Evolutionary conservation across 73 alveolate genomes (phyloP), one percentile per base, ranked within the genome.

Genomic region (Paraurostyla sp.): DNA sequence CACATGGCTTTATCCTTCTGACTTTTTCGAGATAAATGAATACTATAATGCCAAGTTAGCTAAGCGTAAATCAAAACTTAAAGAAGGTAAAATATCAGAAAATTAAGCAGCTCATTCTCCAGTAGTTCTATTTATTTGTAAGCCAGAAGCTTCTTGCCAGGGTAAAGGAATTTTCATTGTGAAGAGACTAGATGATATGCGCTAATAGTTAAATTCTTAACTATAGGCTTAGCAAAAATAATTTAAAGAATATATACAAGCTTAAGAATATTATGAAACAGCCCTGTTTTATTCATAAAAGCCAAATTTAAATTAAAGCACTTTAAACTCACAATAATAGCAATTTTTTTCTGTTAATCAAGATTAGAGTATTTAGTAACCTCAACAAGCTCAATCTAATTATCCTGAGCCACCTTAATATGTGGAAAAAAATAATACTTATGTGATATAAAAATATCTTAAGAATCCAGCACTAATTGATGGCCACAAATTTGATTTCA

Each of bases 111-210:
- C 23, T 0, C 25, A 58, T 41, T 33, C 35, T 25, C 82, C 91
- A 58, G 48, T 46, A 29, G 91, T 81, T 15, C 76, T 81, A 2
- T 81, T 94, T 91, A 94, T 94, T 18, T 88, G 91, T 36, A 94
- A 94, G 76, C 98, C 98, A 0, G 98, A 92, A 45, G 91, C 95
- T 48, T 62, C 90, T 81, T 84, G 94, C 25, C 86, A 95, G 76
- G 98, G 98, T 11, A 92, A 95, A 45, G 97, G 97, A 29, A 92
- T 92, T 73, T 88, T 92, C 89, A 62, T 92, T 51, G 85, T 80
- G 85, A 86, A 91, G 42, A 85, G 78, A 30, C 76, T 92, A n/a
- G 97, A 92, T 51, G 92, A 92, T 76, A 85, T 92, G 76, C 87
- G 94, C 29, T 65, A 68, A 68, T 85, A 86, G 36, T 58, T 87